These are phyloP conservation scores for Aristolochia fimbriata DNA, from an alignment of 164 flowering plant genomes.

Conservation along the genomic window DNA sequence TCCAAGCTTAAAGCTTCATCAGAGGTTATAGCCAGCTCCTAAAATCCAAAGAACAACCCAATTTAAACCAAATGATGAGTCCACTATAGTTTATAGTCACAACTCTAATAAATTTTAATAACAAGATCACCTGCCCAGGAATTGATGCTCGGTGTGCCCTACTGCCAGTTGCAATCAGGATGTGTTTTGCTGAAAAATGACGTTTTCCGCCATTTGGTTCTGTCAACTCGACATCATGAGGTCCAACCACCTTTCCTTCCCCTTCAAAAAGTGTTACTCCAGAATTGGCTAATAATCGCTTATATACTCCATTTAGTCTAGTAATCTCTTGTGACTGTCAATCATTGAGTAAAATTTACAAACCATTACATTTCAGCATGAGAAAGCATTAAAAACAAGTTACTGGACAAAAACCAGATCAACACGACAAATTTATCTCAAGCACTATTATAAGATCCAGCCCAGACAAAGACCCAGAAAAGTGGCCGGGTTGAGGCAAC, in stretches of 20 bases:
- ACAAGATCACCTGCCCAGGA: conserved; percentile 34
- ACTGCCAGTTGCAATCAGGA: conserved; percentile 91
- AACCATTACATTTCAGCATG: not conserved
- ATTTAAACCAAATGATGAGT: not conserved
- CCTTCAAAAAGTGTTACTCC: conserved; percentile 94
- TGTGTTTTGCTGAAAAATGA: conserved; percentile 70
- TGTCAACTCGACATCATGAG: conserved; percentile 85
- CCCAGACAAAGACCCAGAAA: too few relatives aligned
- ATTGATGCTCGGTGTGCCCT: conserved; percentile 68
- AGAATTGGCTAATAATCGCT: conserved; percentile 70
- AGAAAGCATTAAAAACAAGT: not conserved
- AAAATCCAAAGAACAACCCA: not conserved
- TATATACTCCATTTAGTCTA: conserved; percentile 83
- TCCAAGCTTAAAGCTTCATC: conserved; percentile 99
- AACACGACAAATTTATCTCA: too few relatives aligned
- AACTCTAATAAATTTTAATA: not conserved
- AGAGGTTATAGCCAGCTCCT: conserved; percentile 93
- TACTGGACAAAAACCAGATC: not conserved
- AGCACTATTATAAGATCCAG: too few relatives aligned
- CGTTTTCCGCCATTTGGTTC: conserved; percentile 82
- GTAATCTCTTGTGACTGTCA: conserved; percentile 78
- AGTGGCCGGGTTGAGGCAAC: too few relatives aligned
- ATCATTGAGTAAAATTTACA: not conserved
- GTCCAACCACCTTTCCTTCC: conserved; percentile 77
- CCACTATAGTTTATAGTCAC: not conserved